Evolutionary conservation across 768 basidiomycete genomes (phyloP).

Genomic region (Lactarius trivialis): DNA sequence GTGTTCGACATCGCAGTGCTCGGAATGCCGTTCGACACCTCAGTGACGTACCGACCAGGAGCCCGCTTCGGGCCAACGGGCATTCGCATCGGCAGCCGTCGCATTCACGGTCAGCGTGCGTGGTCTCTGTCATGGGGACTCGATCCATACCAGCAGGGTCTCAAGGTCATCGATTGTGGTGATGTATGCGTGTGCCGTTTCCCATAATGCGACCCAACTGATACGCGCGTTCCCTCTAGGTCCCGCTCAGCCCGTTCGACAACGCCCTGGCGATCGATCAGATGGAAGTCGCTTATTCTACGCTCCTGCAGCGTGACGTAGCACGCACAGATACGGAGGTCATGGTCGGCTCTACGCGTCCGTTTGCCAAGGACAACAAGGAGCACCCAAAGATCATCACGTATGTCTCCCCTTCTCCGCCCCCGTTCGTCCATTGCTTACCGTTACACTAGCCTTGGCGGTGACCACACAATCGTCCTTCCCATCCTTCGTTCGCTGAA

Average conservation of each 20-base stretch:
- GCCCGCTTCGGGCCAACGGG: constrained; percentile 86
- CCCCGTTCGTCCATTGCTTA: not conserved
- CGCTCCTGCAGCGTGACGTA: constrained; percentile 56
- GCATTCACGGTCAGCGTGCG: constrained; percentile 52
- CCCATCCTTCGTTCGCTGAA: constrained; percentile 77
- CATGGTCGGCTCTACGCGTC: constrained; percentile 26
- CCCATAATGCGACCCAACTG: not conserved
- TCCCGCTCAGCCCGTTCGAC: constrained; percentile 76
- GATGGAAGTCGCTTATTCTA: constrained; percentile 79
- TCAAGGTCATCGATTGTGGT: constrained; percentile 73
- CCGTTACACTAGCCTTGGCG: constrained; percentile 43
- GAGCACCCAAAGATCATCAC: constrained; percentile 74
- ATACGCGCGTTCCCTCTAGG: constrained; percentile 33
- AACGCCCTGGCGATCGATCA: constrained; percentile 79
- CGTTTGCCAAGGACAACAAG: constrained; percentile 48
- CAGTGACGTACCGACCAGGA: constrained; percentile 46
- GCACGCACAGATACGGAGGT: constrained; percentile 19
- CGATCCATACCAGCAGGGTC: constrained; percentile 54
- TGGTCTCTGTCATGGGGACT: constrained; percentile 69
- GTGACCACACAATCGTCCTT: constrained; percentile 84
- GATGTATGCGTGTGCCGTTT: constrained; percentile 45
- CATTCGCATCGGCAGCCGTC: constrained; percentile 72
- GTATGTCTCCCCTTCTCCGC: constrained; percentile 21
- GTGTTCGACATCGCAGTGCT: constrained; percentile 72
- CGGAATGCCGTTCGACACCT: constrained; percentile 77